Conservation (phyloP, 2,329 filamentous ascomycete species). For the Penicillium nordicum region DNA sequence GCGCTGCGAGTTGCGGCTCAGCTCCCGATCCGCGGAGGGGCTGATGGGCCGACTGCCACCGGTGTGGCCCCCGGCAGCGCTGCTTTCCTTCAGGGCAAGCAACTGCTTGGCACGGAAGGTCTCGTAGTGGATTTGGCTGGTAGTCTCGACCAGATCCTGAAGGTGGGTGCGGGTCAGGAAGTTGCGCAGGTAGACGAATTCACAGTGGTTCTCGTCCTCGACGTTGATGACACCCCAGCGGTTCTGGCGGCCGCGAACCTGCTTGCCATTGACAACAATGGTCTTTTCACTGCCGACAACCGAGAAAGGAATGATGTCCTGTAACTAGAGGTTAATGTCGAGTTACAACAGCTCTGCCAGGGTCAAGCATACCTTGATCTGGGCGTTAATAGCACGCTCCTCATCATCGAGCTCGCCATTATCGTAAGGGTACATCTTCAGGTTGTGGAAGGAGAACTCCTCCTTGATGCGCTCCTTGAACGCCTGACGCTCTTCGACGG, state of each 20-base stretch:
- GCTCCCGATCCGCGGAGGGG: conserved; percentile 86
- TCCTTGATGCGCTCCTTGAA: conserved; percentile 99
- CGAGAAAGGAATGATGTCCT: conserved; percentile 94
- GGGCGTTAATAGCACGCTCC: conserved; percentile 85
- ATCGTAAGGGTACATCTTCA: conserved; percentile 99
- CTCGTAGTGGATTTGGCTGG: conserved; percentile 99
- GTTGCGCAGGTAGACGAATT: conserved; percentile 97
- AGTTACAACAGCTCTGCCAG: conserved; percentile 33
- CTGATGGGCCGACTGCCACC: conserved; percentile 84
- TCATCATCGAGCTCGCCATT: conserved; percentile 98
- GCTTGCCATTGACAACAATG: conserved; percentile 95
- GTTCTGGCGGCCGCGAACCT: conserved; percentile 96
- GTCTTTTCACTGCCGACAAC: conserved; percentile 98
- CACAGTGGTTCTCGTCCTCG: conserved; percentile 98
- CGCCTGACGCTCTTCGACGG: conserved; percentile 86
- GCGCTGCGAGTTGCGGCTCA: conserved; percentile 94
- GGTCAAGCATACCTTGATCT: conserved; percentile 75
- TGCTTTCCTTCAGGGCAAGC: conserved; percentile 96
- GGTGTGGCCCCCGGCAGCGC: conserved; percentile 69
- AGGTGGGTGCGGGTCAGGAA: conserved; percentile 98
- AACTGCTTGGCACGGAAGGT: conserved; percentile 99
- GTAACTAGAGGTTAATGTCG: conserved; percentile 17
- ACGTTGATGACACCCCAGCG: conserved; percentile 99
- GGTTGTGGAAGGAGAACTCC: conserved; percentile 99
- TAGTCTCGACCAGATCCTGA: conserved; percentile 98